Conservation (phyloP, 2,329 filamentous ascomycete genomes). For the Colletotrichum costaricense region DNA sequence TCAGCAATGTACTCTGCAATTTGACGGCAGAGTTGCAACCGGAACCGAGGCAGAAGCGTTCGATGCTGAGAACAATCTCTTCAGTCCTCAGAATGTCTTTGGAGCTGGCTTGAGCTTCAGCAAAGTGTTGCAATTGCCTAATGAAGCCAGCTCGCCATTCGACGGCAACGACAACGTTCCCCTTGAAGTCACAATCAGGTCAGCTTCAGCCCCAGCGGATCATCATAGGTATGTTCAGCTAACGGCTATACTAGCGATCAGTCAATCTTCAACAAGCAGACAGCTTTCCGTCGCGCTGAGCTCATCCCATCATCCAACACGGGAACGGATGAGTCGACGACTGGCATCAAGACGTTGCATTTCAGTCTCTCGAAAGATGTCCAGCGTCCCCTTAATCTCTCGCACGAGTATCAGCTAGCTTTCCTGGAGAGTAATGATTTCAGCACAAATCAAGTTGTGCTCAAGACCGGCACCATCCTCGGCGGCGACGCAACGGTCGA, state of each 20-base stretch:
- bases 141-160: conserved; percentile 48
- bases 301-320: conserved; percentile 62
- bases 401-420: conserved; percentile 70
- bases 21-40: conserved; percentile 58
- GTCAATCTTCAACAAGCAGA: conserved; percentile 70
- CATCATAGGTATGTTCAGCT: neutral
- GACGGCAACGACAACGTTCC: conserved; percentile 54
- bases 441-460: conserved; percentile 62
- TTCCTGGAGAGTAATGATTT: conserved; percentile 60
- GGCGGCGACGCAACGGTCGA: conserved; percentile 45
- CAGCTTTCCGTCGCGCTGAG: conserved; percentile 70
- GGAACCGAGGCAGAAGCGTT: conserved; percentile 52
- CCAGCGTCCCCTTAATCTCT: conserved; percentile 63
- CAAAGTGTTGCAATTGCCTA: conserved; percentile 60
- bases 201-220: neutral
- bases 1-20: conserved; percentile 49
- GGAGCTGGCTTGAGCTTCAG: conserved; percentile 64
- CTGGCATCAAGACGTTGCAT: conserved; percentile 70
- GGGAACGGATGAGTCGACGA: conserved; percentile 61
- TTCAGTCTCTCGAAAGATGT: conserved; percentile 67
- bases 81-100: conserved; percentile 63
- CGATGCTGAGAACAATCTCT: conserved; percentile 56
- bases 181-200: conserved; percentile 63
- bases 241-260: conserved; percentile 51
- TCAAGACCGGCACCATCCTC: conserved; percentile 67